These are phyloP conservation scores for Trypanosoma rangeli DNA, from an alignment of 208 protist species.

Conservation along the genomic window DNA sequence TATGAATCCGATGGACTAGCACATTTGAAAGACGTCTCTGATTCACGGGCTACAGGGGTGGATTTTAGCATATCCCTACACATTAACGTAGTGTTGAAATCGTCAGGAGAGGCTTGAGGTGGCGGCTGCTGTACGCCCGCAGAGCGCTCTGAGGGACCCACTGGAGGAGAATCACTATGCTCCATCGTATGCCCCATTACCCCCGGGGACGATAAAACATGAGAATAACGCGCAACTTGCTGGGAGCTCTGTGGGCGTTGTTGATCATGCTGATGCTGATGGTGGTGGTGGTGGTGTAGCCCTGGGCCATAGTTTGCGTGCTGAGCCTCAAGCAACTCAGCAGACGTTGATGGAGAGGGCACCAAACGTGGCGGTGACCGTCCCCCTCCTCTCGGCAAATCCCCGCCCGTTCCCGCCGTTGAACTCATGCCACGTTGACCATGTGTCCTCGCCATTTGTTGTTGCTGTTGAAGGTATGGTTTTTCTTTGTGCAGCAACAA, in stretches of 20 bases:
- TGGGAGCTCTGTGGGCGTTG: not conserved
- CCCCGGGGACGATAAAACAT: not conserved
- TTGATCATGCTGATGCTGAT: constrained; percentile 9
- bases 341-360: not conserved
- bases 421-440: not conserved
- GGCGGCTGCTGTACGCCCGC: not conserved
- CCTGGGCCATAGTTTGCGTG: not conserved
- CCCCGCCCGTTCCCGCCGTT: not conserved
- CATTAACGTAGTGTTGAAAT: not conserved
- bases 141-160: not conserved
- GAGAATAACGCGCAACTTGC: not conserved
- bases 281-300: constrained; percentile 15
- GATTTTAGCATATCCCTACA: not conserved
- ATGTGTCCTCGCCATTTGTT: not conserved
- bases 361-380: not conserved
- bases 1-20: constrained; percentile 34
- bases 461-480: not conserved
- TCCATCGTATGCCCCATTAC: not conserved
- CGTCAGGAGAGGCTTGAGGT: not conserved
- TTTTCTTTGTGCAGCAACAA: not conserved
- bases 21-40: not conserved
- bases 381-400: not conserved
- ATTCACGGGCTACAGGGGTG: not conserved
- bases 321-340: not conserved
- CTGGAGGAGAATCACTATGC: too few relatives aligned